Conservation (phyloP, 768 basidiomycete genomes). For the Macrolepiota albuminosa region DNA sequence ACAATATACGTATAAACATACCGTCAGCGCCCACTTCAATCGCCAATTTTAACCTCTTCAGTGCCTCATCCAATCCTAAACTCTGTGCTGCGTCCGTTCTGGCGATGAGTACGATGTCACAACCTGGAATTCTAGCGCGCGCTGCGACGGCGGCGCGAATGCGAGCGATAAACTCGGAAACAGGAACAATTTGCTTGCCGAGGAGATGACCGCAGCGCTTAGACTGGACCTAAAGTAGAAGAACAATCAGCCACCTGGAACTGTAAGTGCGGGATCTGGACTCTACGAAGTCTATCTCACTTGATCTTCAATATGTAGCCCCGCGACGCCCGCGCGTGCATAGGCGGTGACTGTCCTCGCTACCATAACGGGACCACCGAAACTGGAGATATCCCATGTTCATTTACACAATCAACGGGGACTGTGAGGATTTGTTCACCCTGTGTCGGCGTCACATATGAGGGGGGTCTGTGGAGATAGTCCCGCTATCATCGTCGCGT, state of each 20-base stretch:
- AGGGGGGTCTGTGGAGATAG: conserved; percentile 41
- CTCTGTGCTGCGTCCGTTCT: conserved; percentile 50
- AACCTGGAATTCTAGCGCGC: conserved; percentile 40
- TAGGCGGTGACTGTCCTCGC: conserved; percentile 52
- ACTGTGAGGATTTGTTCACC: conserved; percentile 21
- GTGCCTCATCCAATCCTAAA: conserved; percentile 45
- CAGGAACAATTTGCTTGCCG: conserved; percentile 48
- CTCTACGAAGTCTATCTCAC: conserved; percentile 19
- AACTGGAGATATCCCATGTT: conserved; percentile 21
- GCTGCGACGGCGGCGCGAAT: conserved; percentile 49
- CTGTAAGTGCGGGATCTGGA: neutral
- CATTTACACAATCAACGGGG: neutral
- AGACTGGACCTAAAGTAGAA: conserved; percentile 28
- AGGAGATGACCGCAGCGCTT: conserved; percentile 53
- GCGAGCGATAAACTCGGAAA: conserved; percentile 45
- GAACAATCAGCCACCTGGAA: neutral
- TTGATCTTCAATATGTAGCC: conserved; percentile 54
- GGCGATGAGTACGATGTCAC: conserved; percentile 47
- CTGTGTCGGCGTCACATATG: conserved; percentile 55
- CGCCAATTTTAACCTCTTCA: conserved; percentile 41
- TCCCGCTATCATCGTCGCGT: conserved; percentile 45
- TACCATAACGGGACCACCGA: conserved; percentile 52
- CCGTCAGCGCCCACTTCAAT: conserved; percentile 40
- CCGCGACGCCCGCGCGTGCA: conserved; percentile 45
- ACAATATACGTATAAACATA: conserved; percentile 17